These are phyloP conservation scores for Aspergillus thermomutatus DNA, from an alignment of 2,329 filamentous ascomycete genomes.

Conservation along the genomic window DNA sequence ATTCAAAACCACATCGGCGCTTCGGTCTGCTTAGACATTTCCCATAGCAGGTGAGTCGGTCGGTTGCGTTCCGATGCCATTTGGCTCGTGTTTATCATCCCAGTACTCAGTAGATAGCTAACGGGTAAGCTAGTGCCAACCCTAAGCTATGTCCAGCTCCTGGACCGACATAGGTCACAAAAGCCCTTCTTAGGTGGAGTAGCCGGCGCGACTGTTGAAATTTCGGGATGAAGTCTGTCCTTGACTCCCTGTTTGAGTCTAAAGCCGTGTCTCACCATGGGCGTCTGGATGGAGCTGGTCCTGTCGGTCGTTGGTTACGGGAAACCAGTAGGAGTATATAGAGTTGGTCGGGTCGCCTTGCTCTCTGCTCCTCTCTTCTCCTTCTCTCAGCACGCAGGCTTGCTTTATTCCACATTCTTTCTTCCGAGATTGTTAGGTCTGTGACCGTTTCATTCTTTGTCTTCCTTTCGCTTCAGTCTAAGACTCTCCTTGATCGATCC, in stretches of 20 bases:
- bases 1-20: constrained; percentile 19
- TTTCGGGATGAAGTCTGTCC: not conserved
- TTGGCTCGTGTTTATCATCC: not conserved
- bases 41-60: not conserved
- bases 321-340: constrained; percentile 13
- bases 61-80: not conserved
- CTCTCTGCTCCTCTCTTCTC: not conserved
- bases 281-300: constrained; percentile 2
- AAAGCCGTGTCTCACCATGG: constrained; percentile 11
- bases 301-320: not conserved
- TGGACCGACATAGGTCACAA: not conserved
- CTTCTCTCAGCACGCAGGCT: constrained; percentile 16
- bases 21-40: constrained; percentile 4
- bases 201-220: not conserved
- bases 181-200: constrained; percentile 8
- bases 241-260: not conserved
- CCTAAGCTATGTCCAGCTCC: not conserved
- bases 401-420: constrained; percentile 16
- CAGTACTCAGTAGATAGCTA: not conserved
- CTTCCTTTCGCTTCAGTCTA: not conserved
- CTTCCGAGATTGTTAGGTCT: constrained; percentile 12
- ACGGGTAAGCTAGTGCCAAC: not conserved
- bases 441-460: constrained; percentile 20
- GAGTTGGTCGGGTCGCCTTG: not conserved
- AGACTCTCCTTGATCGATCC: constrained; percentile 6